Conservation (phyloP, 1,284 basidiomycete genomes). For the Puccinia triticina region DNA sequence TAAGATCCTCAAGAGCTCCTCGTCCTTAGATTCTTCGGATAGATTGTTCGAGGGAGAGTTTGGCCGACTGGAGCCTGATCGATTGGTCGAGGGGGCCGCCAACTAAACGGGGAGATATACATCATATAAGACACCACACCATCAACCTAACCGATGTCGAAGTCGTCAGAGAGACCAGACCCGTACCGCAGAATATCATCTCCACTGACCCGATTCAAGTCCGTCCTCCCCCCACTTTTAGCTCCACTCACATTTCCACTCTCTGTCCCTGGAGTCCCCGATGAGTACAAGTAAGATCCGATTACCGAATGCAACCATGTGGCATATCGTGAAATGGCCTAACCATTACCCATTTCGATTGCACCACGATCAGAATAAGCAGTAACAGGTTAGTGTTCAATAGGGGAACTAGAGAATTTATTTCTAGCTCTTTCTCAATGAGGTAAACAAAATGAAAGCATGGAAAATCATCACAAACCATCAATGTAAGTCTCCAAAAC, state of each 20-base stretch:
- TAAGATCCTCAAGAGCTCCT: slow-evolving; percentile 25
- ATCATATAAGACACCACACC: slow-evolving; percentile 35
- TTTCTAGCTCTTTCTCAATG: background rate
- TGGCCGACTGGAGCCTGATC: slow-evolving; percentile 8
- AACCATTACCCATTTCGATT: background rate
- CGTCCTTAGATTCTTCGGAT: slow-evolving; percentile 35
- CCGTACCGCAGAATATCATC: slow-evolving; percentile 37
- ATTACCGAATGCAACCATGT: slow-evolving; percentile 40
- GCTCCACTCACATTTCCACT: background rate
- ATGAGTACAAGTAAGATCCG: background rate
- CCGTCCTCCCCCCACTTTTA: slow-evolving; percentile 5
- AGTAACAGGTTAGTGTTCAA: background rate
- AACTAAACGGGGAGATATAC: slow-evolving; percentile 35
- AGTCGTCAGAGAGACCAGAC: slow-evolving; percentile 42
- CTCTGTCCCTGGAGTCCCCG: slow-evolving; percentile 12
- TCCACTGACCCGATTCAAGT: slow-evolving; percentile 48
- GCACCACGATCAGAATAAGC: background rate
- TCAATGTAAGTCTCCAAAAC: slow-evolving; percentile 49
- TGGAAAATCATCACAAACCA: slow-evolving; percentile 22
- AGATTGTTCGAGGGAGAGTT: slow-evolving; percentile 18
- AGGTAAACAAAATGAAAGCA: background rate
- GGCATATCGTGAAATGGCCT: slow-evolving; percentile 40
- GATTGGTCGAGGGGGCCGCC: slow-evolving; percentile 22
- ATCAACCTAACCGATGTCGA: slow-evolving; percentile 47
- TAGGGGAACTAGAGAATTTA: background rate